Evolutionary conservation across 441 rosid species (phyloP), one percentile per base, ranked within the genome.

Genomic region (Rhodomyrtus psidioides): DNA sequence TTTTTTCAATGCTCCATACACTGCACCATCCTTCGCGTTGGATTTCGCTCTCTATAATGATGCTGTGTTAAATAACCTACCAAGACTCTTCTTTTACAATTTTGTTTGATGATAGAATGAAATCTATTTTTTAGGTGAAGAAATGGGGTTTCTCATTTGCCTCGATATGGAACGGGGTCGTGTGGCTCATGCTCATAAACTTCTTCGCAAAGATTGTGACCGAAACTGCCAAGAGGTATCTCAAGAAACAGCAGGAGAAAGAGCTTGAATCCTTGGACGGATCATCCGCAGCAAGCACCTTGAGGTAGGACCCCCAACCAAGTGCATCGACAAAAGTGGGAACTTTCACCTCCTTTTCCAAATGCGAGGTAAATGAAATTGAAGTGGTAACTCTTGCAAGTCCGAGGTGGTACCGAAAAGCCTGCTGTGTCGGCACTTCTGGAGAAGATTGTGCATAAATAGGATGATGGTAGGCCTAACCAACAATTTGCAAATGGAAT

Each of bases 121-220:
- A 62, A 70, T 8, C 39, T 83, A 34, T 54, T 49, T 53, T 53
- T 83, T 92, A 94, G 99, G 94, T 85, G 49, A 95, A 94, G 86
- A 95, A 93, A 85, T 96, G 98, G 97, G 95, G 94, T 87, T 90
- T 97, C 83, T 97, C 99, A 7, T 91, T 95, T 86, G 91, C 98
- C 53, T 91, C 96, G n/a, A 83, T 95, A 84, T 97, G 99, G 99
- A 97, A 95, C 79, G 90, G 95, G 10, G 87, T 95, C 1, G 99
- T 97, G 55, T 97, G 98, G 99, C 95, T 97, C 83, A 95, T 86
- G 84, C 39, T 82, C 81, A 60, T 81, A n/a, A 70, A 70, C 92
- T 97, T 96, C 95, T 96, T 95, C 86, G 88, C 91, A 82, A 97
- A 95, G 94, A 94, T 96, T 49, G 95, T 97, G 90, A 97, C 91